Evolutionary conservation across 1,284 basidiomycete genomes (phyloP), one percentile per base, ranked within the genome.

Genomic region (Malassezia sympodialis): DNA sequence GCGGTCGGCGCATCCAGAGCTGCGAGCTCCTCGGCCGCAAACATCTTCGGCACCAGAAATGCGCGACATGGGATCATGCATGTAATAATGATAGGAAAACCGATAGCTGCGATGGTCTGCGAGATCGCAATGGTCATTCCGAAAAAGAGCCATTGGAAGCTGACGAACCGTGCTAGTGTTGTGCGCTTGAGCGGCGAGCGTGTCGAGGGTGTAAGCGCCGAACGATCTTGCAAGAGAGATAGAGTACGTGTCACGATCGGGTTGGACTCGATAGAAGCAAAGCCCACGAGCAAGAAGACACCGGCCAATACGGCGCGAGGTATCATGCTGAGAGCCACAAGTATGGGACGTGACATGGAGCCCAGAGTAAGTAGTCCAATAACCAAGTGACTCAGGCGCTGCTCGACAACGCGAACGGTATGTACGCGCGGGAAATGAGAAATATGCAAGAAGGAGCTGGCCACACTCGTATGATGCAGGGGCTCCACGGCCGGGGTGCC

Each of bases 71-170:
- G 91, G n/a, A 96, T 81, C 17, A 96, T 80, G 17, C 88, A 76
- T 67, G 88, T 82, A 68, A 96, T 94, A 60, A 94, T 82, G 37
- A 94, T 80, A 0, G 90, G 90, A 73, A 96, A 96, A 1, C 87
- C 89, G 53, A 94, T 89, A 0, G 63, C 61, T 32, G 75, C 69
- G 49, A 88, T 85, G 0, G 90, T 96, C 73, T 94, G 90, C 0
- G 88, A 90, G 63, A 96, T 84, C 0, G 87, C 87, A 72, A 94
- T 89, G 0, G 90, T 91, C 6, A 85, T 84, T 0, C 85, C 90
- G 64, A 96, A 96, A 11, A 86, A 88, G 6, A 86, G 61, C 49
- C 94, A 81, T 75, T 96, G 88, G 31, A 94, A 80, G 5, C 78
- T 76, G 1, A 89, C 78, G 72, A 90, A 96, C 7, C 88, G 75